Conservation (phyloP, 306 rosid genomes). For the Cucumis sativus region DNA sequence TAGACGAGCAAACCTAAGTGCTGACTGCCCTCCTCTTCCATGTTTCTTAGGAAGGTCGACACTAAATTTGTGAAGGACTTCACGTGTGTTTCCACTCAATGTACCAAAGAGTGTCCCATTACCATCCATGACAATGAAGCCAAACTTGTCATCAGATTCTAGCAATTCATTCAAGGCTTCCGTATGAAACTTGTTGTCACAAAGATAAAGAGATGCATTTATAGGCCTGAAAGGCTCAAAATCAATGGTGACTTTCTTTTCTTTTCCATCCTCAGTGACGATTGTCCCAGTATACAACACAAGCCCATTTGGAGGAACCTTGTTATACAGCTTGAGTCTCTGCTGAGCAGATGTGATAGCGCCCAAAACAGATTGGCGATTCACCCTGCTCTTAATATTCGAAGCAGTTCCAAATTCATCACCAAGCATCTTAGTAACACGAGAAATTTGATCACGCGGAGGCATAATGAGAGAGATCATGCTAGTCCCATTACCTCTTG, state of each 20-base stretch:
- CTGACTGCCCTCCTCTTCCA: conserved; percentile 95
- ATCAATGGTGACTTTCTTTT: conserved; percentile 84
- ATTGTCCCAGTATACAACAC: conserved; percentile 78
- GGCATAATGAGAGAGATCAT: conserved; percentile 94
- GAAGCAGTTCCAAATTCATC: conserved; percentile 96
- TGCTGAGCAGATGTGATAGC: conserved; percentile 92
- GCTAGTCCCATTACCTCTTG: conserved; percentile 87
- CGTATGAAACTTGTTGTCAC: conserved; percentile 83
- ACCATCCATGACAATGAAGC: conserved; percentile 84
- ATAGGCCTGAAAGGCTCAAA: conserved; percentile 88
- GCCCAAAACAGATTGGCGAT: conserved; percentile 74
- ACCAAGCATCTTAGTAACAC: conserved; percentile 89
- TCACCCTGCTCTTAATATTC: conserved; percentile 82
- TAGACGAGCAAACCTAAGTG: conserved; percentile 83
- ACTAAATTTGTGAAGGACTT: conserved; percentile 74
- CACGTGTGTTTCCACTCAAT: conserved; percentile 76
- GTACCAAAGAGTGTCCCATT: conserved; percentile 89
- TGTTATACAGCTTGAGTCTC: conserved; percentile 72
- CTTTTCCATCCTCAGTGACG: conserved; percentile 86
- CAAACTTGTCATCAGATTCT: conserved; percentile 89
- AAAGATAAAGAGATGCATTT: conserved; percentile 78
- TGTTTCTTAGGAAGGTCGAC: conserved; percentile 86
- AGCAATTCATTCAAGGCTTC: conserved; percentile 78
- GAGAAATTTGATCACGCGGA: conserved; percentile 81
- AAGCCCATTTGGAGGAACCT: conserved; percentile 84